Evolutionary conservation across 169 alveolate species (phyloP), one percentile per base, ranked within the genome.

Genomic region (Plasmodium chabaudi): DNA sequence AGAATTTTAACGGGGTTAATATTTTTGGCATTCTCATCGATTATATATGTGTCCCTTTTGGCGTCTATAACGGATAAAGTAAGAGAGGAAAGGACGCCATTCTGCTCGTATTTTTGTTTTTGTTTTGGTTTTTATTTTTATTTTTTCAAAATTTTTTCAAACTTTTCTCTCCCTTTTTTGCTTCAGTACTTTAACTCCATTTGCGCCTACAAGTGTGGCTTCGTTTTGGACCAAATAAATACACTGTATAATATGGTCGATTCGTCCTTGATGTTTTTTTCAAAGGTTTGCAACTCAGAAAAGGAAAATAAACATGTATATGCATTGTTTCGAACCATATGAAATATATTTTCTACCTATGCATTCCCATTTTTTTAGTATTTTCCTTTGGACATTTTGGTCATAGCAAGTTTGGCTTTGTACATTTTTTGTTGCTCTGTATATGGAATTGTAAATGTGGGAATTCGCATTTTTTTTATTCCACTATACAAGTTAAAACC

Each of bases 161-260:
- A 9, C 2, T n/a, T 49, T n/a, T 49, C 57, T n/a, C 5, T 15
- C 12, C 27, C 17, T 46, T 13, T 68, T 68, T 25, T 51, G 5
- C 15, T 51, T 70, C n/a, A 91, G 93, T 34, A 75, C 63, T 60
- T 47, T 91, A 25, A 88, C 87, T 90, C 91, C 79, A 73, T 64
- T 89, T 27, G 70, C 92, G 79, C 79, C 72, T 92, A 94, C 6
- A 72, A 87, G 17, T 94, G 96, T 68, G 96, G 96, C 9, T 94
- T 72, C 75, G 74, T 60, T 0, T 84, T 95, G 51, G 96, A 95
- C 15, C 93, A 88, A 67, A 75, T 92, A 69, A 87, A 88, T 27
- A 87, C 71, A 9, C 73, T 77, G 9, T 61, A 39, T 47, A 71
- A 88, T 34, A 59, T 92, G 63, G 60, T 91, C 6, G 94, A 94